Evolutionary conservation across 805 yeast species (phyloP).

Genomic region (Candida stauntonica): DNA sequence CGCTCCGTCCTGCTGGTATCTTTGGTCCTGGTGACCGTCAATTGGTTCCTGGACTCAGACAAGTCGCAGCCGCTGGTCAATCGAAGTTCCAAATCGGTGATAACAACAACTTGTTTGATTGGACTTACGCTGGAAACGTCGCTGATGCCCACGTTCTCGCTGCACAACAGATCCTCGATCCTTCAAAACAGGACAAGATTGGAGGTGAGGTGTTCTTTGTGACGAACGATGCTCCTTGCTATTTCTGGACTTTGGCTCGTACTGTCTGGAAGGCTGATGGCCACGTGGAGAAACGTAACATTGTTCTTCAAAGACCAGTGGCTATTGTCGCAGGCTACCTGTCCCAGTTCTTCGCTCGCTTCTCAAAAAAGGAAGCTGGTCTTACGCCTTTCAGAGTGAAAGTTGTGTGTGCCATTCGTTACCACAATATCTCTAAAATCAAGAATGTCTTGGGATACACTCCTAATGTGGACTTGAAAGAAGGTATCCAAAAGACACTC

Average conservation of each 20-base stretch:
- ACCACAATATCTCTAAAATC: conserved; percentile 89
- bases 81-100: conserved; percentile 93
- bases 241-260: conserved; percentile 95
- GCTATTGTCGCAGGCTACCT: conserved; percentile 80
- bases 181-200: conserved; percentile 39
- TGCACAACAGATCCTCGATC: conserved; percentile 63
- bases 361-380: conserved; percentile 84
- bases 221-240: conserved; percentile 91
- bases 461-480: conserved; percentile 74
- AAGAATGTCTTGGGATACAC: conserved; percentile 69
- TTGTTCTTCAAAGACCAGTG: conserved; percentile 66
- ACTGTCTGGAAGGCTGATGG: conserved; percentile 98
- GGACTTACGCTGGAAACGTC: conserved; percentile 98
- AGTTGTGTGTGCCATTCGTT: conserved; percentile 88
- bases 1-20: conserved; percentile 94
- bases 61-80: conserved; percentile 79
- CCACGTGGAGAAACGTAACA: conserved; percentile 61
- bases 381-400: conserved; percentile 92
- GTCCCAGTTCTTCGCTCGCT: conserved; percentile 66
- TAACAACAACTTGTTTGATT: conserved; percentile 88
- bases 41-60: conserved; percentile 85
- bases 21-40: conserved; percentile 99
- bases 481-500: conserved; percentile 74
- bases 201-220: conserved; percentile 88
- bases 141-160: conserved; percentile 96